phyloP scores from a whole-genome alignment of 257 asterid genomes.

The Fraxinus americana region DNA sequence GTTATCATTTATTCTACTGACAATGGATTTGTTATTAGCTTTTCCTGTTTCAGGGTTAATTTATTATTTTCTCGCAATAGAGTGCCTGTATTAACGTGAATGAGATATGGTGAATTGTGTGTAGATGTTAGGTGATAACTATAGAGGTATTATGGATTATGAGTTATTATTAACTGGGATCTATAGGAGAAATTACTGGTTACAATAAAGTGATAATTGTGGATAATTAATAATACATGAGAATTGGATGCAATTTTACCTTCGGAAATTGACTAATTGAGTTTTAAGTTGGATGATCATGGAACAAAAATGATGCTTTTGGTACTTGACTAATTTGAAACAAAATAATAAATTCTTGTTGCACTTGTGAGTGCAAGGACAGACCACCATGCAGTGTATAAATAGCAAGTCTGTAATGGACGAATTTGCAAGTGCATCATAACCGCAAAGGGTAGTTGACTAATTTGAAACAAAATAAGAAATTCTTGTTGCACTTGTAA shows the following conservation, averaged over 20 bases:
- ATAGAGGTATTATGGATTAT: not conserved
- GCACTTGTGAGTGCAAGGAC: not conserved
- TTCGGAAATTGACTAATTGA: not conserved
- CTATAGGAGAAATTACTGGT: not conserved
- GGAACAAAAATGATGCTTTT: not conserved
- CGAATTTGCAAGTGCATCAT: not conserved
- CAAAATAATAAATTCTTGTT: not conserved
- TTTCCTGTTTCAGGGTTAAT: not conserved
- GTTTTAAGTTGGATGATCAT: not conserved
- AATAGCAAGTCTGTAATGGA: not conserved
- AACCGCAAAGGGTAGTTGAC: not conserved
- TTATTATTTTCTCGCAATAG: not conserved
- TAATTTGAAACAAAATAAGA: not conserved
- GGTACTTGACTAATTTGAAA: not conserved
- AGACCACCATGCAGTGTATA: not conserved
- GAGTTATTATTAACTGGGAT: not conserved
- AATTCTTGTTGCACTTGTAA: not conserved
- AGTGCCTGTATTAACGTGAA: slow-evolving; percentile 12
- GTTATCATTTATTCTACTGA: not conserved
- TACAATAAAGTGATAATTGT: not conserved
- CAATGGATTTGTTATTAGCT: slow-evolving; percentile 8
- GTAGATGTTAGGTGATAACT: slow-evolving; percentile 6
- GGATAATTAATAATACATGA: not conserved
- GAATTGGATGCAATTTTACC: not conserved
- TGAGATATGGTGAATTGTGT: not conserved